phyloP scores from a whole-genome alignment of 2,329 filamentous ascomycete species.

The Lasiodiplodia theobromae region DNA sequence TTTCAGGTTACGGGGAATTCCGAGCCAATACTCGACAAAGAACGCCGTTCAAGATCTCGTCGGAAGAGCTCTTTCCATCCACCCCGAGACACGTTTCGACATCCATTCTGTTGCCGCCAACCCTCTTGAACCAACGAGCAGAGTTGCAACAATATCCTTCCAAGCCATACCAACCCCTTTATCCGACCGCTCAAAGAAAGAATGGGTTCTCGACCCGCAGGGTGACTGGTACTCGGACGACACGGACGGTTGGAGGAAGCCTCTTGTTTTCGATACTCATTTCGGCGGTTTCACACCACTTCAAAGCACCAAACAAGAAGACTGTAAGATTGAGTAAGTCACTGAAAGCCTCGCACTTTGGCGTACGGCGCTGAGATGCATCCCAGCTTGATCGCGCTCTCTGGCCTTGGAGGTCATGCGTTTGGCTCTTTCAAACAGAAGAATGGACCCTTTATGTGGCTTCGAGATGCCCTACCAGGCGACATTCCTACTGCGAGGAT shows the following conservation, averaged over 20 bases:
- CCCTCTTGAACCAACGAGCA: neutral
- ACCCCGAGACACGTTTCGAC: too few species aligned
- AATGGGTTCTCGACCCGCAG: neutral
- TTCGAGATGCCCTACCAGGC: slow-evolving; percentile 38
- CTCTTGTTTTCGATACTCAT: slow-evolving; percentile 29
- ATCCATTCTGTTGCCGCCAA: too few species aligned
- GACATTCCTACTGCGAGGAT: slow-evolving; percentile 37
- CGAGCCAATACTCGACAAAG: too few species aligned
- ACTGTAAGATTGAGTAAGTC: neutral
- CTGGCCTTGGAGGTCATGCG: slow-evolving; percentile 38
- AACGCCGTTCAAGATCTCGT: too few species aligned
- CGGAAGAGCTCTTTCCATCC: too few species aligned
- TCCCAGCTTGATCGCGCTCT: slow-evolving; percentile 31
- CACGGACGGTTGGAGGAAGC: neutral
- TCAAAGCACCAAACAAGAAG: neutral
- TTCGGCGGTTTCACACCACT: slow-evolving; percentile 27
- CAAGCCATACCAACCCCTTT: neutral
- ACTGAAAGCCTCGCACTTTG: too few species aligned
- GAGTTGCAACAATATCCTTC: neutral
- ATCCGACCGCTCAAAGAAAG: neutral
- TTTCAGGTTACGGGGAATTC: too few species aligned
- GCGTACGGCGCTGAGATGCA: neutral
- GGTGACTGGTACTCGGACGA: neutral
- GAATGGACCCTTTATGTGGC: slow-evolving; percentile 39
- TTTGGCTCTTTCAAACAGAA: slow-evolving; percentile 35